Evolutionary conservation across 164 flowering plant species (phyloP).

Genomic region (Chimonanthus praecox): DNA sequence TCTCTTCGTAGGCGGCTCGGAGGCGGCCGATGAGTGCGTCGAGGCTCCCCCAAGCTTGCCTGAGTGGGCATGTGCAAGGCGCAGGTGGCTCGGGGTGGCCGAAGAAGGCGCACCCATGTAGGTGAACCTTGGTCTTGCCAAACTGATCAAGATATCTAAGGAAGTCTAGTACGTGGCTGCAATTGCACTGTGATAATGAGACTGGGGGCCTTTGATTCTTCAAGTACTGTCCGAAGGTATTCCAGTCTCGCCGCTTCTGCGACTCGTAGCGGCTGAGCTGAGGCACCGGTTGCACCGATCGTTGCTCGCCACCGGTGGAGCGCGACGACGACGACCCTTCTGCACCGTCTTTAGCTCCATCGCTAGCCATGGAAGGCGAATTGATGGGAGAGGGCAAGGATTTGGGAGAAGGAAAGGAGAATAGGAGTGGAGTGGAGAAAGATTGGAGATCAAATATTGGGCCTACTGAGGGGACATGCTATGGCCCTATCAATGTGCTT

Average conservation of each 20-base stretch:
- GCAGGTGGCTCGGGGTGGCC: constrained; percentile 52
- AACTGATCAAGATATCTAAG: constrained; percentile 38
- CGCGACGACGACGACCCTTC: constrained; percentile 26
- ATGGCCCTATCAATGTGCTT: constrained; percentile 44
- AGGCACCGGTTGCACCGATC: constrained; percentile 8
- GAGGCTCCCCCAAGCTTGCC: constrained; percentile 47
- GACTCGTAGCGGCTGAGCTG: constrained; percentile 41
- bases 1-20: constrained; percentile 41
- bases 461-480: constrained; percentile 40
- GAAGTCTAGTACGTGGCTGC: constrained; percentile 35
- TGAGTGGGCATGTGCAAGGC: constrained; percentile 42
- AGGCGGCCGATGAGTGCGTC: constrained; percentile 41
- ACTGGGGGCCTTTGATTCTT: constrained; percentile 42
- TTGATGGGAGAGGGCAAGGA: background rate
- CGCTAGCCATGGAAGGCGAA: constrained; percentile 5
- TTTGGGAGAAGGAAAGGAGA: constrained; percentile 11
- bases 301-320: background rate
- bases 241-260: constrained; percentile 42
- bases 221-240: constrained; percentile 45
- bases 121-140: constrained; percentile 42
- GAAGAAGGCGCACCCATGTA: constrained; percentile 32
- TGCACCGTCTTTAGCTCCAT: background rate
- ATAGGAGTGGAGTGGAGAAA: constrained; percentile 29
- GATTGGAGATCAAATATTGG: constrained; percentile 33
- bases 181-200: constrained; percentile 31